A percentile compares a stretch with the other conserved stretches of the same genome.
These are phyloP conservation scores for Heterobasidion occidentale DNA, from an alignment of 1,284 basidiomycete species.

Conservation along the genomic window DNA sequence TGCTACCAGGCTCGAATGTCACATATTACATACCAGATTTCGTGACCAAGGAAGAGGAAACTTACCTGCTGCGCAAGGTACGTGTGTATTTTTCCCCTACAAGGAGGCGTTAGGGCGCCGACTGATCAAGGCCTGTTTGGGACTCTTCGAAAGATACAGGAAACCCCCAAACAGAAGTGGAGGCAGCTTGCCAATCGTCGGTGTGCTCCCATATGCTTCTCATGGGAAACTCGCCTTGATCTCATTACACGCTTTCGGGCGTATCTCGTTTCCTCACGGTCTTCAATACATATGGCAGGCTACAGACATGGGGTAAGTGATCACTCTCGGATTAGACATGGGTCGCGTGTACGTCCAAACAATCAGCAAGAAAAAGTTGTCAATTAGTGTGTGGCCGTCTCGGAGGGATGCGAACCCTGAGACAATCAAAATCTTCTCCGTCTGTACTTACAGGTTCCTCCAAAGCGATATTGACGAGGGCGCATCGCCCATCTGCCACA, in stretches of 20 bases:
- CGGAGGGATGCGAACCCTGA: neutral
- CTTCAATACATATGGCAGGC: slow-evolving; percentile 30
- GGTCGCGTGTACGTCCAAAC: too few species aligned
- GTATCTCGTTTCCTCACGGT: neutral
- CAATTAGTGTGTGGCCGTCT: too few species aligned
- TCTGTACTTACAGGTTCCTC: neutral
- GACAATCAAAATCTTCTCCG: neutral
- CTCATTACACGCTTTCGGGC: neutral
- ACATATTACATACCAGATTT: slow-evolving; percentile 76
- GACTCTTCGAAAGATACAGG: slow-evolving; percentile 44
- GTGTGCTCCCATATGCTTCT: slow-evolving; percentile 28
- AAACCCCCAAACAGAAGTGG: slow-evolving; percentile 80
- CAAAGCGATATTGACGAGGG: neutral
- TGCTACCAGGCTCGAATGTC: slow-evolving; percentile 29
- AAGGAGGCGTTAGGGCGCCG: slow-evolving; percentile 6
- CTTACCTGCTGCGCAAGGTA: slow-evolving; percentile 71
- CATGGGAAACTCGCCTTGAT: too few species aligned
- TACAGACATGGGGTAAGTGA: slow-evolving; percentile 70
- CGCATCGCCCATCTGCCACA: slow-evolving; percentile 17
- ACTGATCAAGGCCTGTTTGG: neutral
- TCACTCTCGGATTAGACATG: neutral
- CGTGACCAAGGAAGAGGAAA: slow-evolving; percentile 73
- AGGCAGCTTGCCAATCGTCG: slow-evolving; percentile 75
- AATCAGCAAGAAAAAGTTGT: too few species aligned
- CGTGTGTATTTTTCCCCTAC: neutral